These are phyloP conservation scores for Podospora pseudoanserina DNA, from an alignment of 495 filamentous ascomycete genomes.

Conservation along the genomic window DNA sequence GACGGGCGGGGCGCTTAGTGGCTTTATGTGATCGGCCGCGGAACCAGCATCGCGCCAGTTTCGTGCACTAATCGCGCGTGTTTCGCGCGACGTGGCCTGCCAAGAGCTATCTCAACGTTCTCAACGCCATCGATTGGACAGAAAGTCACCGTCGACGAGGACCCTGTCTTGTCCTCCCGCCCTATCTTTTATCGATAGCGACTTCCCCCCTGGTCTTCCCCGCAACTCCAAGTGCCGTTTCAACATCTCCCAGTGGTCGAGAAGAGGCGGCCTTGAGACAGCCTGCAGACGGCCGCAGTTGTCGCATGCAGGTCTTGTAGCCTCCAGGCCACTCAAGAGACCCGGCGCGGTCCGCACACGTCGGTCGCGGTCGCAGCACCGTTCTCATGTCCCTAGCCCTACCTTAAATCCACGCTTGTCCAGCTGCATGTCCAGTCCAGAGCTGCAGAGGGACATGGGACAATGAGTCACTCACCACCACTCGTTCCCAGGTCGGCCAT, in stretches of 20 bases:
- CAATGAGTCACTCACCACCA: conserved; percentile 33
- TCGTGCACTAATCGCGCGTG: conserved; percentile 26
- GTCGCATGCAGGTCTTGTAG: conserved; percentile 23
- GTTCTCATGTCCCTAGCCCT: conserved; percentile 3
- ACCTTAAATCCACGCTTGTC: conserved; percentile 9
- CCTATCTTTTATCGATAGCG: conserved; percentile 35
- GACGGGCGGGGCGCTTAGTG: conserved; percentile 22
- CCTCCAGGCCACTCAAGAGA: conserved; percentile 25
- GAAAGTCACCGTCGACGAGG: not conserved
- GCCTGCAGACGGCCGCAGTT: conserved; percentile 25
- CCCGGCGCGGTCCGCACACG: conserved; percentile 30
- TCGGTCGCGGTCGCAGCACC: conserved; percentile 23
- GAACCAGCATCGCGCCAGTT: conserved; percentile 27
- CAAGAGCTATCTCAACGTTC: conserved; percentile 12
- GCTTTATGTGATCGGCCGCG: conserved; percentile 23
- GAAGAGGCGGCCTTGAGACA: conserved; percentile 25
- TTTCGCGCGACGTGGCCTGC: conserved; percentile 22
- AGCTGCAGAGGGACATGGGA: conserved; percentile 19
- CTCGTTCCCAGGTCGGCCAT: conserved; percentile 22
- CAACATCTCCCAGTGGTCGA: conserved; percentile 24
- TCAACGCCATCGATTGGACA: conserved; percentile 12
- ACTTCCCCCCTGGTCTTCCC: conserved; percentile 20
- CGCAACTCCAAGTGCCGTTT: conserved; percentile 20
- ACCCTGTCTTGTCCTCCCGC: conserved; percentile 5
- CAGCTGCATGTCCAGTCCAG: conserved; percentile 19